Conservation (phyloP, 1,284 basidiomycete genomes). For the Pascua sp. region DNA sequence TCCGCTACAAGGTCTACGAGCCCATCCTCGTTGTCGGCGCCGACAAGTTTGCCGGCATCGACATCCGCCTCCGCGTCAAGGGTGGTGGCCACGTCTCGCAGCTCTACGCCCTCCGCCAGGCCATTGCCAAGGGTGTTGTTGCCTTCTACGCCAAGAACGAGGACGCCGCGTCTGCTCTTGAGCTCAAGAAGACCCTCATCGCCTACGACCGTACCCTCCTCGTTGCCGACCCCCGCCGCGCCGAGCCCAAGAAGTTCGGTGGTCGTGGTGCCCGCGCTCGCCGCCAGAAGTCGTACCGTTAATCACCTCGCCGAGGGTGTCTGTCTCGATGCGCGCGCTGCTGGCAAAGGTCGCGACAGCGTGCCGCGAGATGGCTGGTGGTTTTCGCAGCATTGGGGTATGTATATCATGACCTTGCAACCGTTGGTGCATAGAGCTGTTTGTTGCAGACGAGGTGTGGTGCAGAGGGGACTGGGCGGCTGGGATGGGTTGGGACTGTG, state of each 20-base stretch:
- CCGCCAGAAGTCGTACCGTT: constrained; percentile 96
- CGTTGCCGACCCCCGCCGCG: constrained; percentile 97
- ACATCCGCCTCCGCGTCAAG: constrained; percentile 97
- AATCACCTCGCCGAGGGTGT: constrained; percentile 48
- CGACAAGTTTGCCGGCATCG: constrained; percentile 76
- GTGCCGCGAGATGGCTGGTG: constrained; percentile 12
- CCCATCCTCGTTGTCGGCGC: constrained; percentile 84
- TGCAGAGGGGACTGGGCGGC: neutral
- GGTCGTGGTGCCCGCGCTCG: constrained; percentile 92
- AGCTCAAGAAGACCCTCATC: constrained; percentile 93
- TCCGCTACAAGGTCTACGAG: constrained; percentile 99
- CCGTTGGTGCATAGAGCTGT: neutral
- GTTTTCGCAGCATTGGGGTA: constrained; percentile 25
- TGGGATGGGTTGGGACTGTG: neutral
- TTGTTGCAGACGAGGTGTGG: neutral
- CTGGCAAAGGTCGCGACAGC: constrained; percentile 17
- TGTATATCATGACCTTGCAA: constrained; percentile 24
- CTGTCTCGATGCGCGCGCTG: neutral
- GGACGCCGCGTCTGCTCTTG: constrained; percentile 94
- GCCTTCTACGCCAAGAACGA: constrained; percentile 98
- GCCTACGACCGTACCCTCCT: constrained; percentile 91
- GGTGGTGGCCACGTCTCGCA: constrained; percentile 99
- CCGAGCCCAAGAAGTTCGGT: constrained; percentile 99
- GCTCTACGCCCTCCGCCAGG: constrained; percentile 98
- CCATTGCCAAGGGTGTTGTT: constrained; percentile 95